phyloP scores from a whole-genome alignment of 805 yeast species.

The Yamadazyma insecticola region DNA sequence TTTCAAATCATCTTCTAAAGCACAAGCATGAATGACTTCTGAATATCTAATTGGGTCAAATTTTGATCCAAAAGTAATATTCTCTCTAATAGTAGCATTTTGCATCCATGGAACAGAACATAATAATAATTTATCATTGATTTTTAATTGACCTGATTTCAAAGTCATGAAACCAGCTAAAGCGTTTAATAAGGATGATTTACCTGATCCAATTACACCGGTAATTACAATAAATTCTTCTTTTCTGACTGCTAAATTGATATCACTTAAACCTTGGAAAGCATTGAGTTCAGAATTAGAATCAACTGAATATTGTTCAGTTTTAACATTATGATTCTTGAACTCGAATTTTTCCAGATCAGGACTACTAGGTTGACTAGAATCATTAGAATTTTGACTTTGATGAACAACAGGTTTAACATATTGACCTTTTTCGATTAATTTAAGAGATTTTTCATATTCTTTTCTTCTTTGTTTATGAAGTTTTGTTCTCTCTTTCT shows the following conservation, averaged over 20 bases:
- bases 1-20: slow-evolving; percentile 34
- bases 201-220: slow-evolving; percentile 42
- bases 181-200: slow-evolving; percentile 37
- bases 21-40: slow-evolving; percentile 32
- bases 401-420: too few species aligned
- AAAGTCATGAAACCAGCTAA: slow-evolving; percentile 37
- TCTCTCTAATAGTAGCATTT: slow-evolving; percentile 37
- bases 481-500: slow-evolving; percentile 8
- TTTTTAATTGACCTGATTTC: slow-evolving; percentile 18
- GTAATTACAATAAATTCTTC: slow-evolving; percentile 39
- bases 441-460: slow-evolving; percentile 3
- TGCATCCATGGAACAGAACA: slow-evolving; percentile 42
- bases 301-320: slow-evolving; percentile 1
- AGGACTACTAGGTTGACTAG: too few species aligned
- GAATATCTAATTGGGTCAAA: slow-evolving; percentile 25
- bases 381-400: too few species aligned
- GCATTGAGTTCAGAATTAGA: too few species aligned
- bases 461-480: slow-evolving; percentile 11
- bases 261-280: slow-evolving; percentile 31
- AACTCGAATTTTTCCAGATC: too few species aligned
- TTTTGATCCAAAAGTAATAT: slow-evolving; percentile 33
- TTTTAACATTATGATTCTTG: neutral
- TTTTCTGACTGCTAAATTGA: slow-evolving; percentile 24
- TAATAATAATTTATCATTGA: slow-evolving; percentile 27
- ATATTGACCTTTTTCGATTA: slow-evolving; percentile 3